These are phyloP conservation scores for Kwoniella pini DNA, from an alignment of 768 basidiomycete genomes.

Conservation along the genomic window DNA sequence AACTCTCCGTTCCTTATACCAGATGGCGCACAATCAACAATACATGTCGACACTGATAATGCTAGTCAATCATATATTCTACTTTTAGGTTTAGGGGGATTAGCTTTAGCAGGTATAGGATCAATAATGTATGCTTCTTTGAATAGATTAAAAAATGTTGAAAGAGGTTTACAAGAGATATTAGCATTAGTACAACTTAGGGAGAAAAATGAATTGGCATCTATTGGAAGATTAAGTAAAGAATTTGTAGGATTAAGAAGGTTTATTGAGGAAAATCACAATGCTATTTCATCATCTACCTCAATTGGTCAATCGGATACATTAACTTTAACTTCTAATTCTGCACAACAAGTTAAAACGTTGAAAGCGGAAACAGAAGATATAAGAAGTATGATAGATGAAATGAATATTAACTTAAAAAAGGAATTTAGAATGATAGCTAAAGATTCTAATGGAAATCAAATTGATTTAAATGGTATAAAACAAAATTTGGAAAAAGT, in stretches of 20 bases:
- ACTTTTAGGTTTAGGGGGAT: neutral
- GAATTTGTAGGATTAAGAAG: neutral
- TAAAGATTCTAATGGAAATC: neutral
- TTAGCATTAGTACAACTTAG: constrained; percentile 7
- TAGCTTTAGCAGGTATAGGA: neutral
- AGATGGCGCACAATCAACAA: neutral
- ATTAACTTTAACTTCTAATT: neutral
- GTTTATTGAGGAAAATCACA: neutral
- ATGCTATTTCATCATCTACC: too few species aligned
- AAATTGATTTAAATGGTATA: neutral
- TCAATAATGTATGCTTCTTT: neutral
- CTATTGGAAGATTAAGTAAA: neutral
- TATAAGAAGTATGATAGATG: neutral
- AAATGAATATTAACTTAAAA: neutral
- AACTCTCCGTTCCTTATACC: neutral
- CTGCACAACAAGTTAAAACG: neutral
- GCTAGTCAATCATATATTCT: neutral
- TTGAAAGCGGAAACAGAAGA: neutral
- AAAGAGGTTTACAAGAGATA: constrained; percentile 9
- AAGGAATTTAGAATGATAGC: constrained; percentile 7
- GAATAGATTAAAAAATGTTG: constrained; percentile 6
- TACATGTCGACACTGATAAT: neutral
- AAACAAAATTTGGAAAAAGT: neutral
- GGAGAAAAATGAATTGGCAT: neutral
- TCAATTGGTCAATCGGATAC: neutral